phyloP scores from a whole-genome alignment of 148 eudicot species.

The Hydrangea macrophylla region DNA sequence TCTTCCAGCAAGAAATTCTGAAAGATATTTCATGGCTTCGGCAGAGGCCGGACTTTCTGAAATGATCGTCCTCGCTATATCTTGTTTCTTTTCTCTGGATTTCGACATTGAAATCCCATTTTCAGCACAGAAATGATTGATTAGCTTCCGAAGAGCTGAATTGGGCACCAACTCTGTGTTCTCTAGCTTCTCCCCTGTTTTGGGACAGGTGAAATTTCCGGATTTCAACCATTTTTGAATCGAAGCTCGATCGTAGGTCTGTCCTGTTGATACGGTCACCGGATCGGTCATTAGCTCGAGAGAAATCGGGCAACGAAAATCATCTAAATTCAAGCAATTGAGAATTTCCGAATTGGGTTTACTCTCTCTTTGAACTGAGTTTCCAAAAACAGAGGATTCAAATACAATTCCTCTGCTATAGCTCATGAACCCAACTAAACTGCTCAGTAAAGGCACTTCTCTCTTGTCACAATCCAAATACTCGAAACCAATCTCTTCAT shows the following conservation, averaged over 20 bases:
- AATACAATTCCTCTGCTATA: slow-evolving; percentile 74
- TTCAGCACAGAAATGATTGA: slow-evolving; percentile 57
- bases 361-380: slow-evolving; percentile 14
- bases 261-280: slow-evolving; percentile 68
- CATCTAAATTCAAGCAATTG: slow-evolving; percentile 55
- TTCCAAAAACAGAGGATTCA: slow-evolving; percentile 26
- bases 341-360: slow-evolving; percentile 25
- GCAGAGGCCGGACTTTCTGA: slow-evolving; percentile 41
- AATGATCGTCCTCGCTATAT: slow-evolving; percentile 34
- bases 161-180: slow-evolving; percentile 67
- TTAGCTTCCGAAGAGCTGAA: slow-evolving; percentile 51
- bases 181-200: slow-evolving; percentile 62
- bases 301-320: slow-evolving; percentile 86
- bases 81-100: slow-evolving; percentile 38
- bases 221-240: slow-evolving; percentile 74
- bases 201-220: slow-evolving; percentile 70
- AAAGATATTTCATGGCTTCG: slow-evolving; percentile 41
- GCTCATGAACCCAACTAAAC: slow-evolving; percentile 59
- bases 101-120: slow-evolving; percentile 59
- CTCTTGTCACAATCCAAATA: slow-evolving; percentile 31
- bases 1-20: slow-evolving; percentile 46
- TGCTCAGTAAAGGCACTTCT: slow-evolving; percentile 42
- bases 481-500: slow-evolving; percentile 38
- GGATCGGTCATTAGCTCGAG: slow-evolving; percentile 90
- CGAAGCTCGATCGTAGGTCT: slow-evolving; percentile 74